Conservation (phyloP, 164 flowering plant genomes). For the Dillenia turbinata region DNA sequence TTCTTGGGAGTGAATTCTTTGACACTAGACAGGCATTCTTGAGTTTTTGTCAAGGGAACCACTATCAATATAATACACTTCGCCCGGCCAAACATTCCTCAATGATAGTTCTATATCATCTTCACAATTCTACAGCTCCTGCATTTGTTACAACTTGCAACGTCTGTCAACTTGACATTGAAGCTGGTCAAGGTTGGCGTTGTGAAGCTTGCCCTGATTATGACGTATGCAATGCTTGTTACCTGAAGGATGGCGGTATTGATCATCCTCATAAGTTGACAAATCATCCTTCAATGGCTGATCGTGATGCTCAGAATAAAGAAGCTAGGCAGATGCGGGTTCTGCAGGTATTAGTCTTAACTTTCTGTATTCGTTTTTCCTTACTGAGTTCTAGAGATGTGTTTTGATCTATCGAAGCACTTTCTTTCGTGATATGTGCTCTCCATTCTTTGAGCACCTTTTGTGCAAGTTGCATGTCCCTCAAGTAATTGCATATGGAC, state of each 20-base stretch:
- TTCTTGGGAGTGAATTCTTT: constrained; percentile 96
- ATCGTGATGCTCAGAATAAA: constrained; percentile 88
- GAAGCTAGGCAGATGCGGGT: constrained; percentile 92
- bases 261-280: constrained; percentile 96
- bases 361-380: constrained; percentile 3
- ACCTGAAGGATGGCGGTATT: constrained; percentile 69
- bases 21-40: constrained; percentile 97
- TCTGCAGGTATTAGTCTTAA: constrained; percentile 52
- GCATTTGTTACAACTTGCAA: constrained; percentile 95
- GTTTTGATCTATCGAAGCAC: no score
- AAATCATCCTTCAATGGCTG: constrained; percentile 76
- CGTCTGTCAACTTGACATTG: constrained; percentile 76
- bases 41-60: constrained; percentile 98
- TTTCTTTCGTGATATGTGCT: no score
- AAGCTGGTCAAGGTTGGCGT: constrained; percentile 98
- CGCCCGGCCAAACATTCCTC: constrained; percentile 98
- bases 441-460: no score
- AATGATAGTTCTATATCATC: constrained; percentile 99
- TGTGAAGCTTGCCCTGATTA: constrained; percentile 98
- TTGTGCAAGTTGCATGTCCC: no score
- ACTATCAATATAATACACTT: constrained; percentile 95
- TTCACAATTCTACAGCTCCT: constrained; percentile 98
- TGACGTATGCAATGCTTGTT: constrained; percentile 89
- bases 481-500: no score
- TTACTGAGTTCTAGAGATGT: no score